Conservation (phyloP, 495 filamentous ascomycete species). For the Penicillium malachiteum region DNA sequence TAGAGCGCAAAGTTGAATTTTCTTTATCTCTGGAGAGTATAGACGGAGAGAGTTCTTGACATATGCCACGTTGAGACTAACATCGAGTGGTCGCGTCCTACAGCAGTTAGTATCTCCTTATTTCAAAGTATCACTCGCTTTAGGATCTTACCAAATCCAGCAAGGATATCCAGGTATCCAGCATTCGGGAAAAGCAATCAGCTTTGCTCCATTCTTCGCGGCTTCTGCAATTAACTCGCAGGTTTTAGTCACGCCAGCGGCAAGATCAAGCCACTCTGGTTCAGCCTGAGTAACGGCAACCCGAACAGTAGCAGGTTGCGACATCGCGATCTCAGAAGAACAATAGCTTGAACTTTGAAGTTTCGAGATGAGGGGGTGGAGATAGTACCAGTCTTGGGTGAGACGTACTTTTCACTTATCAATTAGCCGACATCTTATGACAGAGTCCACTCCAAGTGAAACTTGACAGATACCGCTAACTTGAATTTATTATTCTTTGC, state of each 20-base stretch:
- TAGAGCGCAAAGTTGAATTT: conserved; percentile 40
- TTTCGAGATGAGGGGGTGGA: too few relatives aligned
- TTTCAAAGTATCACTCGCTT: too few relatives aligned
- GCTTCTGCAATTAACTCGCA: conserved; percentile 52
- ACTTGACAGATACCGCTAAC: too few relatives aligned
- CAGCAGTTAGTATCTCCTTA: neutral
- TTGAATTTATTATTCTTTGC: too few relatives aligned
- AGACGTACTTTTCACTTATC: too few relatives aligned
- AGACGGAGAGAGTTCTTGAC: conserved; percentile 49
- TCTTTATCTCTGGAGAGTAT: conserved; percentile 47
- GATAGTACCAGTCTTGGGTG: too few relatives aligned
- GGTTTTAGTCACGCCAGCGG: conserved; percentile 48
- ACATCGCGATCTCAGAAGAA: too few relatives aligned
- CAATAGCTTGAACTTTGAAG: too few relatives aligned
- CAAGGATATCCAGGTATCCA: conserved; percentile 42
- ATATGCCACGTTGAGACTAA: conserved; percentile 42
- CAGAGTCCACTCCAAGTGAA: too few relatives aligned
- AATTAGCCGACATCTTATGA: too few relatives aligned
- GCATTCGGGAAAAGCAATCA: conserved; percentile 48
- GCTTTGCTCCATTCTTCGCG: conserved; percentile 43
- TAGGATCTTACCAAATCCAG: conserved; percentile 49
- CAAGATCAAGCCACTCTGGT: conserved; percentile 55
- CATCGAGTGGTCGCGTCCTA: conserved; percentile 48
- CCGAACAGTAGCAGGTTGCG: too few relatives aligned
- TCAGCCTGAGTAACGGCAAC: conserved; percentile 54